Evolutionary conservation across 202 grass and related monocot genomes (phyloP), one percentile per base, ranked within the genome.

Genomic region (Elaeis oleifera): DNA sequence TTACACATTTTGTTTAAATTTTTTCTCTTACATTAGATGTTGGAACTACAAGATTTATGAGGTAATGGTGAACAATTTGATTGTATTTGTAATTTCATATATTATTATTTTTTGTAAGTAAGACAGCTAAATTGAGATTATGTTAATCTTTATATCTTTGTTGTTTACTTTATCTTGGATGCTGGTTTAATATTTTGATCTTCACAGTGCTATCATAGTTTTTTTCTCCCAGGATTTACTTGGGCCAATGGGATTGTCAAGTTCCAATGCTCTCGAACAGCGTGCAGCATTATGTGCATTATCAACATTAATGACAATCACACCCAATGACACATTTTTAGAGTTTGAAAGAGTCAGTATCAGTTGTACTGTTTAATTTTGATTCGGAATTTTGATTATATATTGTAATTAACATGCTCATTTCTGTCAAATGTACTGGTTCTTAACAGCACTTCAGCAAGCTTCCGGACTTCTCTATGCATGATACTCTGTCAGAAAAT

Each of bases 231-330:
- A 97, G 92, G 92, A 97, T 60, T 89, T 97, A 60, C 81, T 97
- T 79, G 86, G 81, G 24, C 61, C 77, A 22, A 71, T 78, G 39
- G 92, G 87, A 63, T 50, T 97, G 70, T 89, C 84, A 73, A 89
- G 84, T 83, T 76, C 79, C 17, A 89, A 88, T 68, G 63, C 68
- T 53, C 74, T 79, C 71, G 69, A 80, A 54, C 75, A 79, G 24
- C 48, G 5, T 66, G 87, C 88, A 60, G 79, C 92, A 72, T 81
- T 82, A 71, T 67, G 65, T 64, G 89, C 88, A 16, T 83, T 97
- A 71, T 76, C 88, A 19, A 97, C 82, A 2, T 69, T 97, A 64
- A 97, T 97, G 92, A 79, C 69, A 68, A 86, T 97, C 81, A 84
- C 76, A 54, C 88, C 92, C n/a, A 83, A 67, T 49, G 92, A 97